These are phyloP conservation scores for Penicillium nordicum DNA, from an alignment of 2,329 filamentous ascomycete species.

Conservation along the genomic window DNA sequence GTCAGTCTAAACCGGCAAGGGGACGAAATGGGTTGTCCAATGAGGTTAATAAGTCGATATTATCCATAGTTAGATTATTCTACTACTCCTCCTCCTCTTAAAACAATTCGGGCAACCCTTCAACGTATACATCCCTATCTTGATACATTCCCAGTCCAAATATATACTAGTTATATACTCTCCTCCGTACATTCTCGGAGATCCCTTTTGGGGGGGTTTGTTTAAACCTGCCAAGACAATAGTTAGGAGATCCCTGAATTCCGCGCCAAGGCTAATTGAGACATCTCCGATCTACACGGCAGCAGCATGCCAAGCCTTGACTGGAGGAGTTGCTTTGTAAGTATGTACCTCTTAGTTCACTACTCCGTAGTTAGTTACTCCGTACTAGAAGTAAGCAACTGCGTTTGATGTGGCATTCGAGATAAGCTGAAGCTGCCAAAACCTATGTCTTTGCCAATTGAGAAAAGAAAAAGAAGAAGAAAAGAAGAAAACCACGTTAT, in stretches of 20 bases:
- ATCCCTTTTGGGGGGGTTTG: too few relatives aligned
- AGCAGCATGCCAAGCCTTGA: slow-evolving; percentile 13
- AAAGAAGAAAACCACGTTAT: not conserved
- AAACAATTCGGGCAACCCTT: too few relatives aligned
- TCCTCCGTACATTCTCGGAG: not conserved
- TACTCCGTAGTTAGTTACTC: not conserved
- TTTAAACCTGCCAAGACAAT: slow-evolving; percentile 15
- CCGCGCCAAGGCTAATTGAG: slow-evolving; percentile 16
- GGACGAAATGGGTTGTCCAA: too few relatives aligned
- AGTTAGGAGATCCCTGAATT: slow-evolving; percentile 9
- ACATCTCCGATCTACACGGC: slow-evolving; percentile 9
- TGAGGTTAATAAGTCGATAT: too few relatives aligned
- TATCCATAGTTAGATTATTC: too few relatives aligned
- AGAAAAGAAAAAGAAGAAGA: too few relatives aligned
- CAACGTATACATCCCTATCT: too few relatives aligned
- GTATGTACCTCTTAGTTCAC: not conserved
- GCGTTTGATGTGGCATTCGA: not conserved
- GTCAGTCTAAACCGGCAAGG: slow-evolving; percentile 6
- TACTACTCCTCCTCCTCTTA: too few relatives aligned
- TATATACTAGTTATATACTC: too few relatives aligned
- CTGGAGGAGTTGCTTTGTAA: not conserved
- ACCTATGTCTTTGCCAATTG: not conserved
- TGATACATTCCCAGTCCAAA: too few relatives aligned
- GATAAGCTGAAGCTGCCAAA: slow-evolving; percentile 1
- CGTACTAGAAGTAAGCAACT: not conserved